Conservation (phyloP, 2,329 filamentous ascomycete genomes). For the Curvularia lunata region DNA sequence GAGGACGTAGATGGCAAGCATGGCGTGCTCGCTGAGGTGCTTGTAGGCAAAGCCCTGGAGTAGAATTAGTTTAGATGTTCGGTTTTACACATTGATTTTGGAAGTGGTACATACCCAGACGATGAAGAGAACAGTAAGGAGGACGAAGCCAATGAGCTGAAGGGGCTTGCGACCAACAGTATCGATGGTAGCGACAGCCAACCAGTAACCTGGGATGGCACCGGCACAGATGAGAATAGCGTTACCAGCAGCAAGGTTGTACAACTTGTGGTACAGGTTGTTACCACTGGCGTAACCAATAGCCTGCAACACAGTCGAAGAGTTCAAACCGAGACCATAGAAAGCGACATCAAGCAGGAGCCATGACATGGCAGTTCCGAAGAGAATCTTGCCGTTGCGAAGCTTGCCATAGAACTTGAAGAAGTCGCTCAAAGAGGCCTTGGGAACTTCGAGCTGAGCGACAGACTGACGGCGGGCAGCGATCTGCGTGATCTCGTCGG, state of each 20-base stretch:
- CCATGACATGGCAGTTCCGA: constrained; percentile 86
- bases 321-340: constrained; percentile 71
- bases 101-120: constrained; percentile 30
- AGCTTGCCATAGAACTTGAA: constrained; percentile 70
- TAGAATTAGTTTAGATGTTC: not conserved
- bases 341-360: constrained; percentile 64
- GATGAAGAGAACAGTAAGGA: constrained; percentile 46
- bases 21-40: constrained; percentile 47
- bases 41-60: constrained; percentile 41
- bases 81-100: not conserved
- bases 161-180: constrained; percentile 64
- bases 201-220: constrained; percentile 82
- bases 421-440: constrained; percentile 77
- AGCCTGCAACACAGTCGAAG: constrained; percentile 70
- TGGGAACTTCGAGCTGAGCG: constrained; percentile 66
- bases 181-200: constrained; percentile 62
- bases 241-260: constrained; percentile 79
- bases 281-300: constrained; percentile 71
- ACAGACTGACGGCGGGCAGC: constrained; percentile 62
- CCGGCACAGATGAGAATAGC: constrained; percentile 79
- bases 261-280: constrained; percentile 71
- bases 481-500: constrained; percentile 71
- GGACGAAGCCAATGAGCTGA: constrained; percentile 41
- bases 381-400: constrained; percentile 73
- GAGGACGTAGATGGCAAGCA: constrained; percentile 56